Evolutionary conservation across 495 filamentous ascomycete species (phyloP).

Genomic region (Neurospora sp.): DNA sequence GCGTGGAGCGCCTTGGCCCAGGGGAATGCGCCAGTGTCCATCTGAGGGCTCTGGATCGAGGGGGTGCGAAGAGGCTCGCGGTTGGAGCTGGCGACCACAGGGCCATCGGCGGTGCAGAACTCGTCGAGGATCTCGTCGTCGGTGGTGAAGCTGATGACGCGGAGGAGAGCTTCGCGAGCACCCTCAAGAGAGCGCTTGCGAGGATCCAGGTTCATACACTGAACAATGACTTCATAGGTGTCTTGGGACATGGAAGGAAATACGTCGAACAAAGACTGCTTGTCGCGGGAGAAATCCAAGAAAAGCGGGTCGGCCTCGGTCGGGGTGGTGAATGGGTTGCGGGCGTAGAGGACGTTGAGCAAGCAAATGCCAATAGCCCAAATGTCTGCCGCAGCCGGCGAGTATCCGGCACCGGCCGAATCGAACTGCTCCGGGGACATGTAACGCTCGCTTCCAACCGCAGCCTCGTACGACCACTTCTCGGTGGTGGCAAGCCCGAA

Average conservation of each 20-base stretch:
- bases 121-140: constrained; percentile 78
- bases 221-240: constrained; percentile 82
- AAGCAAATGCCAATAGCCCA: constrained; percentile 96
- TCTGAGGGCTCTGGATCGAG: constrained; percentile 78
- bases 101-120: constrained; percentile 76
- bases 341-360: constrained; percentile 88
- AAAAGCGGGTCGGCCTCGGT: constrained; percentile 81
- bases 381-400: constrained; percentile 85
- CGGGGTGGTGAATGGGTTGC: constrained; percentile 87
- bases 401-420: constrained; percentile 73
- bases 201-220: constrained; percentile 84
- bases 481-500: constrained; percentile 87
- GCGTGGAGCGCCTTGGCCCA: constrained; percentile 88
- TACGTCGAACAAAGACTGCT: constrained; percentile 92
- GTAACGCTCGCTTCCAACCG: constrained; percentile 94
- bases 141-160: constrained; percentile 84
- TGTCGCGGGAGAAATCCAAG: constrained; percentile 82
- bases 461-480: constrained; percentile 76
- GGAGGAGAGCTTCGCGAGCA: constrained; percentile 64
- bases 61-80: constrained; percentile 93
- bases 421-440: constrained; percentile 99
- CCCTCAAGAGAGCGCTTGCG: constrained; percentile 71
- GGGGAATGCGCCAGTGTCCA: constrained; percentile 76
- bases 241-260: constrained; percentile 98
- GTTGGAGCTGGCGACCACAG: constrained; percentile 68